Conservation (phyloP, 495 filamentous ascomycete species). For the Melanomma pulvis-pyrius region DNA sequence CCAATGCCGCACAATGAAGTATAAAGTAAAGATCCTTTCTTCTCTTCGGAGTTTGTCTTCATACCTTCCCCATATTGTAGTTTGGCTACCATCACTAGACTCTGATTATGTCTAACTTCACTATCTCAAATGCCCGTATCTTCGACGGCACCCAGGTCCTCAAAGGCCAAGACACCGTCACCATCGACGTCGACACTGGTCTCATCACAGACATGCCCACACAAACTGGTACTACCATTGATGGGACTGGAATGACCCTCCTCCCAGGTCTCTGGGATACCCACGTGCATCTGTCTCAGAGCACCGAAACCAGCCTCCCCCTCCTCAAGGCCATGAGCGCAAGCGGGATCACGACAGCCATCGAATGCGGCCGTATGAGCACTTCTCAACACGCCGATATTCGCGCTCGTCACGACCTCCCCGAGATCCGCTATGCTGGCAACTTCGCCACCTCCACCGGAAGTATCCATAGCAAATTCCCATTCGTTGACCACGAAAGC, state of each 20-base stretch:
- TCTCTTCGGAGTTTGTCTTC: no score
- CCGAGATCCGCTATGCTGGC: conserved; percentile 8
- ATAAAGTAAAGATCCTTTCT: no score
- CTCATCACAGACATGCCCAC: background rate
- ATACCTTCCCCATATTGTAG: background rate
- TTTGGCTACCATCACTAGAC: background rate
- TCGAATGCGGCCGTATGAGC: conserved; percentile 6
- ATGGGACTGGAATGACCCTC: conserved; percentile 13
- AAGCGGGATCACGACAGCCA: conserved; percentile 10
- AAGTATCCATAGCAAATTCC: conserved; percentile 16
- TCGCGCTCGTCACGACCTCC: background rate
- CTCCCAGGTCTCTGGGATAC: conserved; percentile 25
- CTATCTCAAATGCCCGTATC: conserved; percentile 11
- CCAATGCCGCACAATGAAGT: no score
- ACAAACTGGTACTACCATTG: background rate
- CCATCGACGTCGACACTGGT: conserved; percentile 1
- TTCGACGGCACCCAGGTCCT: conserved; percentile 8
- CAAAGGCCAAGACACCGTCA: background rate
- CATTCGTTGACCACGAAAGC: conserved; percentile 20
- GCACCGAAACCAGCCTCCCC: background rate
- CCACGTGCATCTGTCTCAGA: conserved; percentile 13
- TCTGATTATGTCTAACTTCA: background rate
- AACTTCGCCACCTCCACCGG: conserved; percentile 14
- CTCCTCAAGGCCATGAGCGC: conserved; percentile 2
- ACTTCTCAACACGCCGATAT: background rate